A percentile compares a stretch with the other conserved stretches of the same genome.
Conservation (phyloP, 306 rosid species). For the Rosa chinensis region DNA sequence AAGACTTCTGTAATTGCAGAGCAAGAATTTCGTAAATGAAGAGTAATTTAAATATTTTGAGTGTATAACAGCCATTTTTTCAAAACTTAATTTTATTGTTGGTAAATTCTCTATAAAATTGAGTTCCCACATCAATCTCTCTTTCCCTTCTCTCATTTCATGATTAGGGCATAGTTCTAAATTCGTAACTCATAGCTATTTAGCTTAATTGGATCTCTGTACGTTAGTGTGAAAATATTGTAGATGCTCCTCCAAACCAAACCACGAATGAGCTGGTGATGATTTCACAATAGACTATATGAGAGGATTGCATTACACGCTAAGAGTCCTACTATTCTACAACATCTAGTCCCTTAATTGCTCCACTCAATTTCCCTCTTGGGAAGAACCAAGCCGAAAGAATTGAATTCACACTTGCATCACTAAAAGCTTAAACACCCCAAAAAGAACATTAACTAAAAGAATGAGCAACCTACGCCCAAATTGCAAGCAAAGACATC, state of each 20-base stretch:
- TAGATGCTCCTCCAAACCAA: background rate
- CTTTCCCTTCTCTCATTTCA: too few relatives aligned
- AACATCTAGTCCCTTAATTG: background rate
- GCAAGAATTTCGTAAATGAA: too few relatives aligned
- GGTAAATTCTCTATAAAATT: background rate
- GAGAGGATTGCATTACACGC: background rate
- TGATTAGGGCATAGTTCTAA: too few relatives aligned
- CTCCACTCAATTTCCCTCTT: too few relatives aligned
- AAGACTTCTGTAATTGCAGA: too few relatives aligned
- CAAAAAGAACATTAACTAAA: background rate
- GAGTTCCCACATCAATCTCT: too few relatives aligned
- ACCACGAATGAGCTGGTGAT: background rate
- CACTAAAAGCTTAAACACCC: background rate
- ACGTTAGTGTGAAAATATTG: background rate
- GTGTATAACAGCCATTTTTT: too few relatives aligned
- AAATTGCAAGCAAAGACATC: conserved; percentile 85
- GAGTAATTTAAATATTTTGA: too few relatives aligned
- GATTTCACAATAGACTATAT: too few relatives aligned
- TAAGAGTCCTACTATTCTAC: background rate
- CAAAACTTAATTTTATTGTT: too few relatives aligned
- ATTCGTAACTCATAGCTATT: background rate
- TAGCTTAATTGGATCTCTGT: background rate
- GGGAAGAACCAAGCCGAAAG: background rate
- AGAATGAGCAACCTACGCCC: conserved; percentile 54
- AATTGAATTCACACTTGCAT: background rate